These are phyloP conservation scores for Pholiota adiposa DNA, from an alignment of 1,284 basidiomycete species.

Conservation along the genomic window DNA sequence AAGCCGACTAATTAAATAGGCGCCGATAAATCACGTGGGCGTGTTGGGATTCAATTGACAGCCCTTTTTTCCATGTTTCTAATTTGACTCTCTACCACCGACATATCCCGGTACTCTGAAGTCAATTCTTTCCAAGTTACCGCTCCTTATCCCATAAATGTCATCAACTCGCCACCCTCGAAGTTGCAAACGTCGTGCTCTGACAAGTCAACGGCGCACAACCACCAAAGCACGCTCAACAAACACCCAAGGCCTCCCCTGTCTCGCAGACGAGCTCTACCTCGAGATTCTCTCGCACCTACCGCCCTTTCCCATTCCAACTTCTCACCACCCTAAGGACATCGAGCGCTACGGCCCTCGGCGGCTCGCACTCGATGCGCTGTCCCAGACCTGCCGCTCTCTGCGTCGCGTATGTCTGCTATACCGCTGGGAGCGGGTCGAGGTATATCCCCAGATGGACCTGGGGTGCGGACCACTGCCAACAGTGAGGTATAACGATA, in stretches of 20 bases:
- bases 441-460: constrained; percentile 18
- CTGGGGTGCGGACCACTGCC: not conserved
- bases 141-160: no score
- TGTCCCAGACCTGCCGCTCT: constrained; percentile 23
- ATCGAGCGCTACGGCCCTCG: not conserved
- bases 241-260: constrained; percentile 16
- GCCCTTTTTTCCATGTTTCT: no score
- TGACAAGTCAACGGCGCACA: no score
- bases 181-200: no score
- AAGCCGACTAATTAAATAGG: no score
- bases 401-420: constrained; percentile 20
- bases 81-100: no score
- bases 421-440: constrained; percentile 22
- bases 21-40: no score
- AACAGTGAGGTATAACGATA: no score
- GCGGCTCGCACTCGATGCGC: constrained; percentile 9
- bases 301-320: constrained; percentile 13
- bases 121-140: no score
- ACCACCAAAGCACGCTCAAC: not conserved
- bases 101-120: no score
- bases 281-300: constrained; percentile 23
- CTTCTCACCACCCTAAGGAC: not conserved
- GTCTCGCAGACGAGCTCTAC: constrained; percentile 24
- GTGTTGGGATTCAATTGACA: no score
- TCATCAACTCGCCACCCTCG: no score